These are phyloP conservation scores for Rhodotorula mucilaginosa DNA, from an alignment of 1,284 basidiomycete genomes.

Conservation along the genomic window DNA sequence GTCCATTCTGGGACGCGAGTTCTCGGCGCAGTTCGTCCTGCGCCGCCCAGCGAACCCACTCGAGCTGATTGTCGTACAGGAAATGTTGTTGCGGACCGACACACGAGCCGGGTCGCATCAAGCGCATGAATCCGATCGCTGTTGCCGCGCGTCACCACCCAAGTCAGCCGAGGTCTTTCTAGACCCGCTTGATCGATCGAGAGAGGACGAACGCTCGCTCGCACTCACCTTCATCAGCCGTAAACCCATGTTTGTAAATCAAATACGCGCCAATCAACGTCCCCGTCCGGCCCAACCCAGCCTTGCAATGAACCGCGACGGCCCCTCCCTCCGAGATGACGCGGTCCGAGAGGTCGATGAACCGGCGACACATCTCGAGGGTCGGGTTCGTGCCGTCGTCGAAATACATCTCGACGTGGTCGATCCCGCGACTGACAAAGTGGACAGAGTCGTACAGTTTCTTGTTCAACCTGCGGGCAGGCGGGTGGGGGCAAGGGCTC, in stretches of 20 bases:
- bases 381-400: conserved; percentile 98
- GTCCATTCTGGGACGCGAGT: conserved; percentile 1
- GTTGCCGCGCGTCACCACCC: neutral
- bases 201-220: neutral
- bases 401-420: conserved; percentile 89
- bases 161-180: neutral
- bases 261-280: conserved; percentile 96
- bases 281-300: conserved; percentile 86
- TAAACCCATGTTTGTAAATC: conserved; percentile 99
- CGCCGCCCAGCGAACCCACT: conserved; percentile 90
- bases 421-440: conserved; percentile 82
- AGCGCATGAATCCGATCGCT: conserved; percentile 96
- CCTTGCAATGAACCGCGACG: conserved; percentile 73
- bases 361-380: conserved; percentile 86
- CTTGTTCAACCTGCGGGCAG: conserved; percentile 69
- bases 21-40: conserved; percentile 57
- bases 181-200: neutral
- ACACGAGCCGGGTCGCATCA: conserved; percentile 75
- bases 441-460: conserved; percentile 83
- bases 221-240: conserved; percentile 68
- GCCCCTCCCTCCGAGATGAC: conserved; percentile 64
- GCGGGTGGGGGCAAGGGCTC: too few relatives aligned
- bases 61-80: conserved; percentile 91
- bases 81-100: conserved; percentile 67
- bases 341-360: conserved; percentile 79